Percentiles rank a stretch among this genome's conserved stretches.
Conservation (phyloP, 2,329 filamentous ascomycete genomes). For the Penicillium psychrosexuale region DNA sequence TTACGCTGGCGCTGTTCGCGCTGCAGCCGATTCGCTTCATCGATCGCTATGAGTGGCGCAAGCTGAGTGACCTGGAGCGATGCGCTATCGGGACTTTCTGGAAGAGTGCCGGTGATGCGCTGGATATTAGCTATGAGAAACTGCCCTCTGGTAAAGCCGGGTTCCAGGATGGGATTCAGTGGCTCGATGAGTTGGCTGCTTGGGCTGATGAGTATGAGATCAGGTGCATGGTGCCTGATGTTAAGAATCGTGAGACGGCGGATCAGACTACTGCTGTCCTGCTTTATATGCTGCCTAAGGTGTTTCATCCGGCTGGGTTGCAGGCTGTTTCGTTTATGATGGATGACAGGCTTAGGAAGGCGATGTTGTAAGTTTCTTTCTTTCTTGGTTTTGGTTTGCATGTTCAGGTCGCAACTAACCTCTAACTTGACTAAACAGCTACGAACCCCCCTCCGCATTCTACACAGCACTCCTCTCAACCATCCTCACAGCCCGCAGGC, state of each 20-base stretch:
- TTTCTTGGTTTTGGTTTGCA: too few relatives aligned
- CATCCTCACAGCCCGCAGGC: conserved; percentile 53
- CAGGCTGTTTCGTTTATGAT: conserved; percentile 59
- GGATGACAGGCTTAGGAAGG: conserved; percentile 60
- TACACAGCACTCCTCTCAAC: conserved; percentile 43
- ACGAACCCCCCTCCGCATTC: conserved; percentile 38
- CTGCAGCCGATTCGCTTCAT: conserved; percentile 65
- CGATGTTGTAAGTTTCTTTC: conserved; percentile 57
- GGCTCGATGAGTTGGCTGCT: conserved; percentile 49
- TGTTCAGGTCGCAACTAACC: background rate
- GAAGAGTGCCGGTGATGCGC: conserved; percentile 68
- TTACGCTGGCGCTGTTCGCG: conserved; percentile 64
- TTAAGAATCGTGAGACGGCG: conserved; percentile 53
- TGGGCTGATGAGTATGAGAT: conserved; percentile 60
- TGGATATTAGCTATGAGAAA: conserved; percentile 57
- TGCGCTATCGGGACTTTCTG: conserved; percentile 67
- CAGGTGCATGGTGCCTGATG: conserved; percentile 55
- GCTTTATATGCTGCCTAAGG: conserved; percentile 52
- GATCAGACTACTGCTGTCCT: conserved; percentile 60
- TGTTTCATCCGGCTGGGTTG: conserved; percentile 47
- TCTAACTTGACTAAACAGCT: conserved; percentile 26
- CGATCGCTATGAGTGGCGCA: conserved; percentile 66
- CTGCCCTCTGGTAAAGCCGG: conserved; percentile 44
- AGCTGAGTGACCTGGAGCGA: conserved; percentile 62
- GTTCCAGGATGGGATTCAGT: conserved; percentile 52